phyloP scores from a whole-genome alignment of 495 filamentous ascomycete species.

The Neurospora sp. region DNA sequence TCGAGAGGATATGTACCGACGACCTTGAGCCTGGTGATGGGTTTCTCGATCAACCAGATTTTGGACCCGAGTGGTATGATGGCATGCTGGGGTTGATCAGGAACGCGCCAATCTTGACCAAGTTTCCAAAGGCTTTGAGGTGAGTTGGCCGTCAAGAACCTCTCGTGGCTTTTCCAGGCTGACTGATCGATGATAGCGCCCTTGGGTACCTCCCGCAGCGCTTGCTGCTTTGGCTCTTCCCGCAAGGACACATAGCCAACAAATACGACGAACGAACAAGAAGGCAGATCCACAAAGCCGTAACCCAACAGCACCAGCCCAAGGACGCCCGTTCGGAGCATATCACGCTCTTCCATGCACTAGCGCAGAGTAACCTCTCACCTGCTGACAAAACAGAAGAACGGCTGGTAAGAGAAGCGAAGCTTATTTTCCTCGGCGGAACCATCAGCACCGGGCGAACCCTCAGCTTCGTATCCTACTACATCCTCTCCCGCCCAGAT shows the following conservation, averaged over 20 bases:
- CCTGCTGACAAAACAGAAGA: conserved; percentile 17
- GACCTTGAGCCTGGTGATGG: neutral
- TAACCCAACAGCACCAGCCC: neutral
- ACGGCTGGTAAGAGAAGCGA: conserved; percentile 19
- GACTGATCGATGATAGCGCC: neutral
- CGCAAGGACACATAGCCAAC: conserved; percentile 5
- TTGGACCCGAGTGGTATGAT: conserved; percentile 8
- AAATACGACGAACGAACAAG: conserved; percentile 1
- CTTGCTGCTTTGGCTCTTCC: conserved; percentile 10
- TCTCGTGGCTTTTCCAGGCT: neutral
- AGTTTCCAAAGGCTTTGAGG: conserved; percentile 11
- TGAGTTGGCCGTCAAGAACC: neutral
- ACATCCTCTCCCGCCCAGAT: conserved; percentile 15
- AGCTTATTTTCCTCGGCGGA: conserved; percentile 17
- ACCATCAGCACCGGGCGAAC: conserved; percentile 20
- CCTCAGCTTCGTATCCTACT: conserved; percentile 16
- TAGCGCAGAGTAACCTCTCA: conserved; percentile 21
- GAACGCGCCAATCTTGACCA: conserved; percentile 11
- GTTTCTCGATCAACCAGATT: conserved; percentile 5
- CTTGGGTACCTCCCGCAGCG: neutral
- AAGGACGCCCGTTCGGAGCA: neutral
- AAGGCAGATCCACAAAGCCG: conserved; percentile 2
- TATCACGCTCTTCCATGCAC: conserved; percentile 15
- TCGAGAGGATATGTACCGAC: conserved; percentile 6
- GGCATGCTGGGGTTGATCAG: conserved; percentile 4